Evolutionary conservation across 2,329 filamentous ascomycete species (phyloP).

Genomic region (Aspergillus oerlinghausenensis): DNA sequence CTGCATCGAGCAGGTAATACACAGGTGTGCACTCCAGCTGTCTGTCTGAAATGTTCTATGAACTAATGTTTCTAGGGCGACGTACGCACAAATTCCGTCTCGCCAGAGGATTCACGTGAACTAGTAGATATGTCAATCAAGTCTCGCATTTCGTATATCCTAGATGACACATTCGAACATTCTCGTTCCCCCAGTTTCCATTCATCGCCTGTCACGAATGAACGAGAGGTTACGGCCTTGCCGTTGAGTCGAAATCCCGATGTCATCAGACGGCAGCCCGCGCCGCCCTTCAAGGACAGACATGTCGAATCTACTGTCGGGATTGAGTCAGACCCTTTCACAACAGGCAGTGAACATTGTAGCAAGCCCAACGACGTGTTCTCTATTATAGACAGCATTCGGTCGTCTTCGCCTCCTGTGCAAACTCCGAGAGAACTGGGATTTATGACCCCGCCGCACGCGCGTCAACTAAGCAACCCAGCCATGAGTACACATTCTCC

Average conservation of each 20-base stretch:
- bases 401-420: slow-evolving; percentile 41
- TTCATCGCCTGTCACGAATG: slow-evolving; percentile 26
- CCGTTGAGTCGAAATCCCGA: slow-evolving; percentile 18
- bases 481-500: slow-evolving; percentile 25
- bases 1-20: slow-evolving; percentile 38
- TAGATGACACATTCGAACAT: slow-evolving; percentile 11
- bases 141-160: slow-evolving; percentile 12
- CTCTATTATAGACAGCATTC: slow-evolving; percentile 64
- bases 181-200: slow-evolving; percentile 14
- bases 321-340: slow-evolving; percentile 53
- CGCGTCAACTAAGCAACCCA: slow-evolving; percentile 22
- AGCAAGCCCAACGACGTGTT: slow-evolving; percentile 61
- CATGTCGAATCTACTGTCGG: slow-evolving; percentile 65
- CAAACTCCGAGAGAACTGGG: slow-evolving; percentile 24
- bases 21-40: slow-evolving; percentile 13
- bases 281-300: slow-evolving; percentile 51
- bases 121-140: slow-evolving; percentile 8
- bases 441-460: slow-evolving; percentile 26
- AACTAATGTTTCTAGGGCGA: slow-evolving; percentile 2
- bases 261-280: slow-evolving; percentile 25
- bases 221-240: slow-evolving; percentile 11
- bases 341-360: slow-evolving; percentile 58
- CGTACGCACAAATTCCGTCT: not conserved
- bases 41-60: slow-evolving; percentile 2
- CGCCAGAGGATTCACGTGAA: not conserved